Conservation (phyloP, 306 rosid genomes). For the Ammopiptanthus mongolicus region DNA sequence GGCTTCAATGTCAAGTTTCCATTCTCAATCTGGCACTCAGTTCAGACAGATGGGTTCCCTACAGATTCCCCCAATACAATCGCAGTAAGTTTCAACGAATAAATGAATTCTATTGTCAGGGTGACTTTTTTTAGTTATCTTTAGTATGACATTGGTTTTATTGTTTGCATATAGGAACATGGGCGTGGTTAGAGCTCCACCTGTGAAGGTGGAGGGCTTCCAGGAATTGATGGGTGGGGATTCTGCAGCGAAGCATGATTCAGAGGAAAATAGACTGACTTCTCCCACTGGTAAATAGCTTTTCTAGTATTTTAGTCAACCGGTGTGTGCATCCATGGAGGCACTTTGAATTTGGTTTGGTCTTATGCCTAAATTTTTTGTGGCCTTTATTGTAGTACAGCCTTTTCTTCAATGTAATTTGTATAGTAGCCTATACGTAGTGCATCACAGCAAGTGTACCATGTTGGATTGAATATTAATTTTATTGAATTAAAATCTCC, state of each 20-base stretch:
- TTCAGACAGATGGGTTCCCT: conserved; percentile 63
- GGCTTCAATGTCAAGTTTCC: conserved; percentile 65
- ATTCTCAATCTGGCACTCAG: conserved; percentile 54
- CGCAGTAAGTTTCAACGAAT: conserved; percentile 51
- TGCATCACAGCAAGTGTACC: conserved; percentile 1
- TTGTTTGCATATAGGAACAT: conserved; percentile 52
- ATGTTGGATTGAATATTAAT: neutral
- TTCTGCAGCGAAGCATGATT: conserved; percentile 67
- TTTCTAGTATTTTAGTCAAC: conserved; percentile 6
- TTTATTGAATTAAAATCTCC: neutral
- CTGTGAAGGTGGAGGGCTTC: conserved; percentile 95
- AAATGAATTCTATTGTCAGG: conserved; percentile 7
- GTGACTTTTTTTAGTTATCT: neutral
- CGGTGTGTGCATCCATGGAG: neutral
- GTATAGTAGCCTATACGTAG: conserved; percentile 12
- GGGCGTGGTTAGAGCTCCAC: conserved; percentile 71
- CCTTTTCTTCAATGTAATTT: conserved; percentile 5
- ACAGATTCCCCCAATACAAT: conserved; percentile 65
- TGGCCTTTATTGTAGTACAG: neutral
- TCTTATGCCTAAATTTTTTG: neutral
- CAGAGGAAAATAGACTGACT: conserved; percentile 74
- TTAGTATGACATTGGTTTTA: conserved; percentile 6
- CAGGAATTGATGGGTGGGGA: conserved; percentile 89
- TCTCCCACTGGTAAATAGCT: conserved; percentile 61
- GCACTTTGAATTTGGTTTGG: neutral